phyloP scores from a whole-genome alignment of 441 rosid species.

The Croton laevigatus region DNA sequence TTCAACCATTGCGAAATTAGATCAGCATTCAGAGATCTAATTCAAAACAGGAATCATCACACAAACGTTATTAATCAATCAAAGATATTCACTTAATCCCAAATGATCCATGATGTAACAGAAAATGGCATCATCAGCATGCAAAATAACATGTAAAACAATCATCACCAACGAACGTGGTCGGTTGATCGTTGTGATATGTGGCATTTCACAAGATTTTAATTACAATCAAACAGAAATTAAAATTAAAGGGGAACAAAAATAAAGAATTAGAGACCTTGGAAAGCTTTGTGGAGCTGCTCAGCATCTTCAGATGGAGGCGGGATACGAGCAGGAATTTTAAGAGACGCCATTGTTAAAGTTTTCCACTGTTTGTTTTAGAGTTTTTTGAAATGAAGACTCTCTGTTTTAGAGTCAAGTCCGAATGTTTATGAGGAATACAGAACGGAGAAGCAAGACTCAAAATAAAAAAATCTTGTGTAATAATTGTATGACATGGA shows the following conservation, averaged over 20 bases:
- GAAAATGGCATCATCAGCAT: background rate
- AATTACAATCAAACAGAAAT: background rate
- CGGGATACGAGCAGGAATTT: slow-evolving; percentile 63
- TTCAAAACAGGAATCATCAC: background rate
- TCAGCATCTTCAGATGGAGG: slow-evolving; percentile 79
- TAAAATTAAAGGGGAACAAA: too few species aligned
- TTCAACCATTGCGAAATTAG: background rate
- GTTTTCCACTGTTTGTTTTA: too few species aligned
- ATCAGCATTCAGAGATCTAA: background rate
- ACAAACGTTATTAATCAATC: background rate
- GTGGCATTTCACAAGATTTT: background rate
- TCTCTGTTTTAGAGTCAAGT: too few species aligned
- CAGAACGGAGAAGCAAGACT: too few species aligned
- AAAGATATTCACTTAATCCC: background rate
- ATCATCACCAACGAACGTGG: too few species aligned
- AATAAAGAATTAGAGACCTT: slow-evolving; percentile 36
- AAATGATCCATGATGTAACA: background rate
- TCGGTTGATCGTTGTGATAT: too few species aligned
- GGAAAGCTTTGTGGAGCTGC: slow-evolving; percentile 83
- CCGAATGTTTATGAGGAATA: too few species aligned
- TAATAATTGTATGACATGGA: too few species aligned
- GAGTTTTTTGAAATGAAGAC: too few species aligned
- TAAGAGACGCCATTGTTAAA: slow-evolving; percentile 51
- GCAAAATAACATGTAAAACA: background rate
- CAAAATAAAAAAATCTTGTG: too few species aligned